A percentile compares a stretch with the other conserved stretches of the same genome.
These are phyloP conservation scores for Ramalina peruviana DNA, from an alignment of 495 filamentous ascomycete species.

Conservation along the genomic window DNA sequence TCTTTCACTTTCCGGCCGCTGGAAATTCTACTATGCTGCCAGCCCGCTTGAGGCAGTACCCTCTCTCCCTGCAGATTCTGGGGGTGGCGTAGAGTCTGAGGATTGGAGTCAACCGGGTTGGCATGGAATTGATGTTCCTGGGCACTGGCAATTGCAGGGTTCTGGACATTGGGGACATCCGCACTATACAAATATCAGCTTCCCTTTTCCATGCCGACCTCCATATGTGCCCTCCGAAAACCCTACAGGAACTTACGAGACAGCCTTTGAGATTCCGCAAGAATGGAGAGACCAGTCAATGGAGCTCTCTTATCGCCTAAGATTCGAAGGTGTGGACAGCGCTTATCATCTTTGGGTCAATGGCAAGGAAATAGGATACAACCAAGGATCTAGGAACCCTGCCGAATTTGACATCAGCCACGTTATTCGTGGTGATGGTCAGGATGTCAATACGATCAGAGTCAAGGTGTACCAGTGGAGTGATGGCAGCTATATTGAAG, in stretches of 20 bases:
- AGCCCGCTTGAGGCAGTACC: slow-evolving; percentile 35
- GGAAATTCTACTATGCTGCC: slow-evolving; percentile 42
- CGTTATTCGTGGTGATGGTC: slow-evolving; percentile 21
- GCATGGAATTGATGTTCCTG: slow-evolving; percentile 43
- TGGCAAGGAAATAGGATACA: slow-evolving; percentile 43
- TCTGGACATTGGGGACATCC: slow-evolving; percentile 46
- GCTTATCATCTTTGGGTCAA: slow-evolving; percentile 55
- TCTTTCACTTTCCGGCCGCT: slow-evolving; percentile 40
- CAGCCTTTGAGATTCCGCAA: slow-evolving; percentile 34
- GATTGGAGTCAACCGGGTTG: slow-evolving; percentile 21
- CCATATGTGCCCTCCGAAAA: slow-evolving; percentile 45
- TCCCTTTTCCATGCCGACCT: slow-evolving; percentile 46
- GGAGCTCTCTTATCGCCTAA: slow-evolving; percentile 39
- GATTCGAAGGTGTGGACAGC: slow-evolving; percentile 55
- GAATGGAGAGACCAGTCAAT: slow-evolving; percentile 13
- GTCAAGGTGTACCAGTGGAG: slow-evolving; percentile 51
- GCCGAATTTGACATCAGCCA: slow-evolving; percentile 46
- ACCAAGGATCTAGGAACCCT: slow-evolving; percentile 49
- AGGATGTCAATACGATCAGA: slow-evolving; percentile 31
- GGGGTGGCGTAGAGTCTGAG: neutral
- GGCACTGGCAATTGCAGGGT: slow-evolving; percentile 59
- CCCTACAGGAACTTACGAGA: slow-evolving; percentile 47
- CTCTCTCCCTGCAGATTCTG: too few species aligned
- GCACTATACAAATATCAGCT: slow-evolving; percentile 51
- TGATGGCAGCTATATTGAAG: slow-evolving; percentile 51